A percentile compares a stretch with the other conserved stretches of the same genome.
These are phyloP conservation scores for Pythium myriotylum DNA, from an alignment of 352 stramenopile genomes.

Conservation along the genomic window DNA sequence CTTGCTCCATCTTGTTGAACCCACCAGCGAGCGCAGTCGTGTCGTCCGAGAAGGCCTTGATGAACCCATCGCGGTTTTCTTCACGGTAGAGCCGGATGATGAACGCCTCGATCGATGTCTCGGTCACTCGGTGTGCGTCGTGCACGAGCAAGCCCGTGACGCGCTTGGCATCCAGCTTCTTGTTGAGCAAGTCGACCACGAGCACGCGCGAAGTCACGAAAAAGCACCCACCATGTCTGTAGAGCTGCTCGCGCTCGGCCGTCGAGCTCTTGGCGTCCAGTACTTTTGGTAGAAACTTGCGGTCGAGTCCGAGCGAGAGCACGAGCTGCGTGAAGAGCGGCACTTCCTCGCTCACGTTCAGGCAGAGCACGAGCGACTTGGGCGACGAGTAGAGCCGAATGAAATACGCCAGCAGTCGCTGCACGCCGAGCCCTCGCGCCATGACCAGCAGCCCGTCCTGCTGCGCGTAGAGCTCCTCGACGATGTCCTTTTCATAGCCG, in stretches of 20 bases:
- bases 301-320: slow-evolving; percentile 87
- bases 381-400: slow-evolving; percentile 89
- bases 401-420: slow-evolving; percentile 89
- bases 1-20: slow-evolving; percentile 96
- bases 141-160: slow-evolving; percentile 95
- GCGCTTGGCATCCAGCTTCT: slow-evolving; percentile 60
- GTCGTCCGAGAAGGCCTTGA: slow-evolving; percentile 97
- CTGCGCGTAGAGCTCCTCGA: slow-evolving; percentile 66
- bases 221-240: slow-evolving; percentile 92
- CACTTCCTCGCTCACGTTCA: slow-evolving; percentile 92
- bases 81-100: slow-evolving; percentile 95
- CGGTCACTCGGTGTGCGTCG: slow-evolving; percentile 92
- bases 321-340: slow-evolving; percentile 76
- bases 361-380: slow-evolving; percentile 88
- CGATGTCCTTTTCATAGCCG: slow-evolving; percentile 69
- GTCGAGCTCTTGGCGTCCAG: slow-evolving; percentile 78
- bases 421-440: slow-evolving; percentile 89
- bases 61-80: slow-evolving; percentile 89
- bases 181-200: slow-evolving; percentile 96
- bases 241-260: slow-evolving; percentile 84
- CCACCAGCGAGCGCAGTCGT: slow-evolving; percentile 87
- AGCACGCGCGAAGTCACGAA: slow-evolving; percentile 97
- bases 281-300: slow-evolving; percentile 86
- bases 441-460: slow-evolving; percentile 93
- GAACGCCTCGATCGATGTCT: slow-evolving; percentile 97